Evolutionary conservation across 2,329 filamentous ascomycete species (phyloP).

Genomic region (Epichloe baconii): DNA sequence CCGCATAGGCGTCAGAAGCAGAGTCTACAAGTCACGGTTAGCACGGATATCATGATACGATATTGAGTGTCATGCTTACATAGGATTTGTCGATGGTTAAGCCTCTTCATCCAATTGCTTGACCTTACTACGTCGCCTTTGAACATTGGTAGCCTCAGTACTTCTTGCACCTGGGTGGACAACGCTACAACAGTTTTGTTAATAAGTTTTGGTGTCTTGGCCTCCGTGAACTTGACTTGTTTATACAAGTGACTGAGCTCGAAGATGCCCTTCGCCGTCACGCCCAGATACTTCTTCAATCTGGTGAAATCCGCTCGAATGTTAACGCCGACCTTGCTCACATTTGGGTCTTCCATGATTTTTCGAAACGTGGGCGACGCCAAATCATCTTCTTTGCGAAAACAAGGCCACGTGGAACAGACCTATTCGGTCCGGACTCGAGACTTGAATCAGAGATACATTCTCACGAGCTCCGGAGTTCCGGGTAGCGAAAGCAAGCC

Average conservation of each 20-base stretch:
- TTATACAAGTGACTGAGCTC: slow-evolving; percentile 77
- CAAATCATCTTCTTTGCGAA: slow-evolving; percentile 35
- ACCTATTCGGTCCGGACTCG: slow-evolving; percentile 60
- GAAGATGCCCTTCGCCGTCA: slow-evolving; percentile 55
- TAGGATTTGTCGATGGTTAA: slow-evolving; percentile 52
- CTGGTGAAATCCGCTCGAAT: slow-evolving; percentile 61
- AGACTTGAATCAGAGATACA: slow-evolving; percentile 72
- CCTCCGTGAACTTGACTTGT: slow-evolving; percentile 53
- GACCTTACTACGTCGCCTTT: slow-evolving; percentile 59
- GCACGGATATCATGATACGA: not conserved
- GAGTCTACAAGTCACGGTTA: slow-evolving; percentile 38
- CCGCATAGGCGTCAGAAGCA: slow-evolving; percentile 73
- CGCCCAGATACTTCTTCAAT: slow-evolving; percentile 49
- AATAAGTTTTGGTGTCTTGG: slow-evolving; percentile 38
- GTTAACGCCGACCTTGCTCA: slow-evolving; percentile 66
- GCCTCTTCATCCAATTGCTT: slow-evolving; percentile 57
- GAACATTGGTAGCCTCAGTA: slow-evolving; percentile 59
- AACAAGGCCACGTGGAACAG: slow-evolving; percentile 71
- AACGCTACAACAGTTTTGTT: slow-evolving; percentile 56
- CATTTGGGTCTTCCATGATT: slow-evolving; percentile 56
- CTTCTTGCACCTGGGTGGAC: slow-evolving; percentile 55
- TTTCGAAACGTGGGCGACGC: slow-evolving; percentile 57
- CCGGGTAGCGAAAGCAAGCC: slow-evolving; percentile 43
- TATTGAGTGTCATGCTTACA: slow-evolving; percentile 37
- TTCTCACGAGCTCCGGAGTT: slow-evolving; percentile 46